phyloP scores from a whole-genome alignment of 495 filamentous ascomycete species.

The Aspergillus nidulans region DNA sequence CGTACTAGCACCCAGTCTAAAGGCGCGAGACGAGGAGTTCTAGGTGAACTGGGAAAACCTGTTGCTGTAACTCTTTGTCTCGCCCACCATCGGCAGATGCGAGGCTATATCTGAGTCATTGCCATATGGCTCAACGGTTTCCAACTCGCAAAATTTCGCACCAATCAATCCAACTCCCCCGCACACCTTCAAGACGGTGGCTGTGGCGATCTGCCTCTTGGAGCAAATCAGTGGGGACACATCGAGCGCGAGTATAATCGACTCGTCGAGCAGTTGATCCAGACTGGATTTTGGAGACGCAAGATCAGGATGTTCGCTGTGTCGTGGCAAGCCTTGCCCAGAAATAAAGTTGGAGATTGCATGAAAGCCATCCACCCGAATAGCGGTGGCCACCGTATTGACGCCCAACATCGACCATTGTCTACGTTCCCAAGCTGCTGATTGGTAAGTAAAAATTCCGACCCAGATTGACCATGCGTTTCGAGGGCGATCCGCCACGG shows the following conservation, averaged over 20 bases:
- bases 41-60: too few relatives aligned
- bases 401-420: conserved; percentile 26
- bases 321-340: conserved; percentile 12
- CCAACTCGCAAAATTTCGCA: conserved; percentile 29
- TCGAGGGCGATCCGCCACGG: conserved; percentile 37
- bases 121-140: conserved; percentile 16
- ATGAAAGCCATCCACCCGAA: neutral
- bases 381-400: conserved; percentile 17
- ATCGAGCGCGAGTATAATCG: neutral
- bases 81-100: neutral
- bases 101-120: conserved; percentile 16
- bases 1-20: neutral
- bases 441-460: conserved; percentile 38
- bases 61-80: neutral
- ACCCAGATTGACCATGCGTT: conserved; percentile 18
- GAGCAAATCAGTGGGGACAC: conserved; percentile 3
- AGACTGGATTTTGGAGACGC: neutral
- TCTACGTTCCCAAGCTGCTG: neutral
- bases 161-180: conserved; percentile 28
- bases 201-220: conserved; percentile 27
- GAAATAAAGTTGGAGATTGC: conserved; percentile 10
- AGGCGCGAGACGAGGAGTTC: neutral
- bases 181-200: conserved; percentile 26
- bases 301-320: neutral
- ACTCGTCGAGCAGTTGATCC: neutral